Percentiles rank a stretch among this genome's conserved stretches.
These are phyloP conservation scores for Phaeosphaeriaceae sp. DNA, from an alignment of 2,329 filamentous ascomycete genomes.

Conservation along the genomic window DNA sequence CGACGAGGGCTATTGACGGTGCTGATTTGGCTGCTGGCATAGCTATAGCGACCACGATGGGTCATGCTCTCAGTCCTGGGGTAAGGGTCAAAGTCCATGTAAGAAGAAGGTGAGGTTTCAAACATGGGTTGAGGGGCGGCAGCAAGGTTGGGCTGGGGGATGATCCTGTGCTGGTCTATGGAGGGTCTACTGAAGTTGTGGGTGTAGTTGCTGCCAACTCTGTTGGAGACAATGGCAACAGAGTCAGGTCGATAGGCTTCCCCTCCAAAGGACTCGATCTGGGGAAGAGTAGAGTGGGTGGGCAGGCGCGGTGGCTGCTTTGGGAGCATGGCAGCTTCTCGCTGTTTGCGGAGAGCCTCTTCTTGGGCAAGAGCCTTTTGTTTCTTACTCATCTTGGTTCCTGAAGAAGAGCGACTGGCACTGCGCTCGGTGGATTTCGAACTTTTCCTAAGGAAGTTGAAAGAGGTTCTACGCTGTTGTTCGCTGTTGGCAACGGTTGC, in stretches of 20 bases:
- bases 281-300: conserved; percentile 52
- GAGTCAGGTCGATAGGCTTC: conserved; percentile 69
- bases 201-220: conserved; percentile 51
- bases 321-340: conserved; percentile 62
- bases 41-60: conserved; percentile 93
- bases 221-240: conserved; percentile 65
- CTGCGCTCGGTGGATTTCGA: conserved; percentile 37
- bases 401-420: conserved; percentile 36
- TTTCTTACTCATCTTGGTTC: conserved; percentile 61
- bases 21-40: conserved; percentile 89
- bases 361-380: conserved; percentile 58
- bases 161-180: conserved; percentile 45
- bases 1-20: conserved; percentile 91
- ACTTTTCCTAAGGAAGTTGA: conserved; percentile 43
- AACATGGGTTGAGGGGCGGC: conserved; percentile 64
- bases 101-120: conserved; percentile 40
- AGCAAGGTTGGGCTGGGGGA: conserved; percentile 35
- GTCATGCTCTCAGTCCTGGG: conserved; percentile 93
- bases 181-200: conserved; percentile 47
- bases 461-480: conserved; percentile 38
- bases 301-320: conserved; percentile 67
- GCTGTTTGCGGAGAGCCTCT: conserved; percentile 62
- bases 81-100: conserved; percentile 75
- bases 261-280: conserved; percentile 66
- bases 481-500: conserved; percentile 25